phyloP scores from a whole-genome alignment of 768 basidiomycete genomes.

The Amanita jacksonii region DNA sequence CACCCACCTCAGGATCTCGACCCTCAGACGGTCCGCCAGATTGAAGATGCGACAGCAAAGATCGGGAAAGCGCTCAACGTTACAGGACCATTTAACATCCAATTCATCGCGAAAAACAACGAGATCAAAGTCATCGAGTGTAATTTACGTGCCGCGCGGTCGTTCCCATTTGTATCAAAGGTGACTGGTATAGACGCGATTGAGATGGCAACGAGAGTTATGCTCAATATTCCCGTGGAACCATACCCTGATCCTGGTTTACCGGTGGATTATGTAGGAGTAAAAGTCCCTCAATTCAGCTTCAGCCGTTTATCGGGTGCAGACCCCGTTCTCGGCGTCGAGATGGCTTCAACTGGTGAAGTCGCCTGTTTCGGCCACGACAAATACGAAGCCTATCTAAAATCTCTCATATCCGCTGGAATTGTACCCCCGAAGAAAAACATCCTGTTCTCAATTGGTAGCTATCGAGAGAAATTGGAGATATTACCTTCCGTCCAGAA shows the following conservation, averaged over 20 bases:
- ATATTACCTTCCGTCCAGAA: constrained; percentile 93
- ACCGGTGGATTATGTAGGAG: constrained; percentile 90
- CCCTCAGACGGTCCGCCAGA: constrained; percentile 90
- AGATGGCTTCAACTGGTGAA: constrained; percentile 99
- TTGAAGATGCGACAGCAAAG: constrained; percentile 95
- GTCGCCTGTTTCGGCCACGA: constrained; percentile 97
- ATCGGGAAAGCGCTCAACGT: constrained; percentile 97
- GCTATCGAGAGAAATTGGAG: constrained; percentile 96
- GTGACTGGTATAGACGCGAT: constrained; percentile 97
- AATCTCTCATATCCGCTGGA: constrained; percentile 93
- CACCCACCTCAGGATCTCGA: constrained; percentile 98
- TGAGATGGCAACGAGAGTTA: constrained; percentile 98
- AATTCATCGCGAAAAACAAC: constrained; percentile 99
- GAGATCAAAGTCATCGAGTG: constrained; percentile 99
- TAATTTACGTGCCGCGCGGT: constrained; percentile 93
- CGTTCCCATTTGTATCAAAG: constrained; percentile 98
- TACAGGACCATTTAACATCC: constrained; percentile 98
- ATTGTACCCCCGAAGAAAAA: constrained; percentile 96
- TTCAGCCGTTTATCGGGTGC: constrained; percentile 95
- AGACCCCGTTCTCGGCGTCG: constrained; percentile 94
- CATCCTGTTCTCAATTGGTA: constrained; percentile 92
- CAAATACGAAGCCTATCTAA: constrained; percentile 98
- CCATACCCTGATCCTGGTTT: constrained; percentile 85
- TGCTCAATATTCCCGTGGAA: constrained; percentile 85
- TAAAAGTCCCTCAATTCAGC: constrained; percentile 99